Percentiles rank a stretch among this genome's conserved stretches.
phyloP scores from a whole-genome alignment of 257 asterid genomes.

The Jacaranda mimosifolia region DNA sequence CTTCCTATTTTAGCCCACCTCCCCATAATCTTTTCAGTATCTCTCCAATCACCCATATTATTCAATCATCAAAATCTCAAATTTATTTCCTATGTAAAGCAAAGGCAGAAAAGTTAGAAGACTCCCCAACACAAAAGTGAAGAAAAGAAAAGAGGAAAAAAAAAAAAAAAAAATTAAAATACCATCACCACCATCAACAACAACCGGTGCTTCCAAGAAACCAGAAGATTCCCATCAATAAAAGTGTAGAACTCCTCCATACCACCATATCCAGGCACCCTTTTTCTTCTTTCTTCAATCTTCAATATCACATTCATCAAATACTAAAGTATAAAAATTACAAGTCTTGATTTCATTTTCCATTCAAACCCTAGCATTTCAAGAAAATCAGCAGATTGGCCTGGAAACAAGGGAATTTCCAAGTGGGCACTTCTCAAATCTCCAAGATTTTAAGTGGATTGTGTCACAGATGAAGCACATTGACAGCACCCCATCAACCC shows the following conservation, averaged over 20 bases:
- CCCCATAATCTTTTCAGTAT: constrained; percentile 22
- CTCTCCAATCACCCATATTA: constrained; percentile 50
- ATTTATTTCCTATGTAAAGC: constrained; percentile 39
- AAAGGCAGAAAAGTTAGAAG: constrained; percentile 20
- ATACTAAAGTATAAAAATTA: not conserved
- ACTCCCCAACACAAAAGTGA: not conserved
- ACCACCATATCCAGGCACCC: constrained; percentile 37
- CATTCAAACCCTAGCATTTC: constrained; percentile 50
- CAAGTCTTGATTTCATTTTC: not conserved
- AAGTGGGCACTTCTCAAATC: constrained; percentile 41
- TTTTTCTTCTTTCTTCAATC: constrained; percentile 32
- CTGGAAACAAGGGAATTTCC: constrained; percentile 20
- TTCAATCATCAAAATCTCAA: constrained; percentile 48
- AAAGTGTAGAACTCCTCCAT: constrained; percentile 26
- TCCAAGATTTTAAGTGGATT: constrained; percentile 36
- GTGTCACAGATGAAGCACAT: constrained; percentile 74
- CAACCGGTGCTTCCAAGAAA: constrained; percentile 55
- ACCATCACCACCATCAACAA: constrained; percentile 53
- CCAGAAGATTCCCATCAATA: constrained; percentile 66
- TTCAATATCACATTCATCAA: constrained; percentile 35
- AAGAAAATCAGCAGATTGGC: constrained; percentile 40
- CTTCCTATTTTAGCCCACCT: constrained; percentile 30
- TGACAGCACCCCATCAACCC: constrained; percentile 75
- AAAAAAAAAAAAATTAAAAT: constrained; percentile 17
- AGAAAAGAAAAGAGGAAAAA: not conserved